Evolutionary conservation across 2,329 filamentous ascomycete genomes (phyloP).

Genomic region (Curvularia verruculosa): DNA sequence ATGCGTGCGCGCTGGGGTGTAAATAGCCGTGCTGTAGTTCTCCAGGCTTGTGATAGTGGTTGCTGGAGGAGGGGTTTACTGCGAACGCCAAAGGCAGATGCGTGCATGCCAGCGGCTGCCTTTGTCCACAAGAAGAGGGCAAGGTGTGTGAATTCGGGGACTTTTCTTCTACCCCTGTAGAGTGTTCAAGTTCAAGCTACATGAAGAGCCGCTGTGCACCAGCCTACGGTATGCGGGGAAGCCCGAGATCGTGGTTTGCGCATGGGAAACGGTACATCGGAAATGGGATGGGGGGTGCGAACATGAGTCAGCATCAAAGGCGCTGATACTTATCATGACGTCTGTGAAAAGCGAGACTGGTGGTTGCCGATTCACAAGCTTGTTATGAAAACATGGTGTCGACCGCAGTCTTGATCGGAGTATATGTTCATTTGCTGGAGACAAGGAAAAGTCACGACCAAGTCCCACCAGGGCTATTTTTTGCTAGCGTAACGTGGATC

Average conservation of each 20-base stretch:
- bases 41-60: slow-evolving; percentile 24
- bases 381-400: not conserved
- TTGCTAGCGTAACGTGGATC: not conserved
- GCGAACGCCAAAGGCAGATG: slow-evolving; percentile 33
- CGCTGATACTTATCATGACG: slow-evolving; percentile 8
- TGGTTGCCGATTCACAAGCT: not conserved
- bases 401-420: not conserved
- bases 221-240: slow-evolving; percentile 26
- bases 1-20: slow-evolving; percentile 5
- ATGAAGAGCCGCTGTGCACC: slow-evolving; percentile 28
- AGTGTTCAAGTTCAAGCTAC: slow-evolving; percentile 26
- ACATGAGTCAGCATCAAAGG: slow-evolving; percentile 16
- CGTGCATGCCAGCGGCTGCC: slow-evolving; percentile 42
- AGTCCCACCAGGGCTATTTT: not conserved
- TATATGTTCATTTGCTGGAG: not conserved
- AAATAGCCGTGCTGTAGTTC: slow-evolving; percentile 10
- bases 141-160: not conserved
- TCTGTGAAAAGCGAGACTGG: not conserved
- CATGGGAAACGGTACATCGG: slow-evolving; percentile 16
- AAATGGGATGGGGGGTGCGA: slow-evolving; percentile 12
- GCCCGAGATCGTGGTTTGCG: slow-evolving; percentile 17
- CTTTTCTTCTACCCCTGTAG: not conserved
- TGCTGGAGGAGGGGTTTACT: slow-evolving; percentile 27
- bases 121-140: not conserved
- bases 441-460: not conserved